Evolutionary conservation across 129 eudicot species (phyloP).

Genomic region (Centella asiatica): DNA sequence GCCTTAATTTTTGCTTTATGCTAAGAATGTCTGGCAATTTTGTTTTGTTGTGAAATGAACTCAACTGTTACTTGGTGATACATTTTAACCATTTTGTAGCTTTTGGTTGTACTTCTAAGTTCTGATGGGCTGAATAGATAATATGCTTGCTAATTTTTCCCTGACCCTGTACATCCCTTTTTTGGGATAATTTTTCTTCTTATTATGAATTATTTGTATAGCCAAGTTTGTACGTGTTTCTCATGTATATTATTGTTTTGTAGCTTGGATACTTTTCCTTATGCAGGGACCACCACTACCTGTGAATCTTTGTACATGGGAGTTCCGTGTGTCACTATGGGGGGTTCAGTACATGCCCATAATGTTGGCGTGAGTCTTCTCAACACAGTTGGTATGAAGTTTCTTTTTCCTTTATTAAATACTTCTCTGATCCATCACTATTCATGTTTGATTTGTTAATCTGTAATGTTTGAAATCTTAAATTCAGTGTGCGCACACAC

Average conservation of each 20-base stretch:
- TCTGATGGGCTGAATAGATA: neutral
- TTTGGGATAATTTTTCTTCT: neutral
- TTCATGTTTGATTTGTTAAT: neutral
- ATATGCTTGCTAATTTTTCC: neutral
- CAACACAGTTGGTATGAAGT: constrained; percentile 65
- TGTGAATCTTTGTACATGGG: constrained; percentile 98
- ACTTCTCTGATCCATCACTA: neutral
- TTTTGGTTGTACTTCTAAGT: neutral
- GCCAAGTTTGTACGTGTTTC: neutral
- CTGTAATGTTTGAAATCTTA: too few species aligned
- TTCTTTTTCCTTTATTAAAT: neutral
- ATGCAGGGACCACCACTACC: constrained; percentile 96
- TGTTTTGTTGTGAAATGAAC: too few species aligned
- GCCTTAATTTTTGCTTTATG: too few species aligned
- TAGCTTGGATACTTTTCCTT: constrained; percentile 96
- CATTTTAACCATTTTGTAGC: too few species aligned
- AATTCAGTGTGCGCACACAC: too few species aligned
- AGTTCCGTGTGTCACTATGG: constrained; percentile 96
- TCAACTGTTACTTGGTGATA: too few species aligned
- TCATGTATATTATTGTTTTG: constrained; percentile 11
- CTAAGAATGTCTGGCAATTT: too few species aligned
- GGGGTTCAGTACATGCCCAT: constrained; percentile 86
- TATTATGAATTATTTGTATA: neutral
- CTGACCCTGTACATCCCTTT: too few species aligned
- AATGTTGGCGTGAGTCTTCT: constrained; percentile 97